Conservation (phyloP, 1,139 yeast species). For the Ogataea hybrid region DNA sequence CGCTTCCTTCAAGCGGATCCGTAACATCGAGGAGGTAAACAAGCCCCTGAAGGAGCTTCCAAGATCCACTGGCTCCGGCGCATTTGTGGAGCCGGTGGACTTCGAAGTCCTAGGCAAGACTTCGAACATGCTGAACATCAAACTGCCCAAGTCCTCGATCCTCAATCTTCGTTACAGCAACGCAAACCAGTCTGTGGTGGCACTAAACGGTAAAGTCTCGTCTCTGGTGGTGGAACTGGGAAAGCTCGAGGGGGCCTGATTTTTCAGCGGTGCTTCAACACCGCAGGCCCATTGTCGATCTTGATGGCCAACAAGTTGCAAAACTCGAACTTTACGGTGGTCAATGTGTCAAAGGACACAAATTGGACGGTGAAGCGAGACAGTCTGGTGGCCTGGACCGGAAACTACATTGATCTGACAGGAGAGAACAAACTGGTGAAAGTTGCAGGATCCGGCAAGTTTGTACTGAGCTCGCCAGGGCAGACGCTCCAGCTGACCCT, state of each 20-base stretch:
- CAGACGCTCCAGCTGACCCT: constrained; percentile 37
- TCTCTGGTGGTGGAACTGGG: constrained; percentile 29
- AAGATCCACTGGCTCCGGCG: constrained; percentile 37
- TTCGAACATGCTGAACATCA: constrained; percentile 42
- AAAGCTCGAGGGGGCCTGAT: constrained; percentile 21
- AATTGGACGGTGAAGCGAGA: constrained; percentile 41
- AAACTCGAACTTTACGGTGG: constrained; percentile 27
- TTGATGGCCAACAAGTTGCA: constrained; percentile 28
- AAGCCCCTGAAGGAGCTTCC: constrained; percentile 28
- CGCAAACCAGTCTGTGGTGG: constrained; percentile 44
- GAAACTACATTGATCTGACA: constrained; percentile 33
- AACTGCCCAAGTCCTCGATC: constrained; percentile 48
- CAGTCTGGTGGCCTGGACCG: constrained; percentile 46
- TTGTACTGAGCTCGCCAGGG: constrained; percentile 40
- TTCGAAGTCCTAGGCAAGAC: constrained; percentile 46
- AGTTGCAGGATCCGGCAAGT: constrained; percentile 39
- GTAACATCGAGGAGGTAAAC: constrained; percentile 14
- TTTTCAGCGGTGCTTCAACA: constrained; percentile 33
- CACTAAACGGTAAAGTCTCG: constrained; percentile 41
- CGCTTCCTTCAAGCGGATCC: constrained; percentile 9
- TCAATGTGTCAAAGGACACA: constrained; percentile 20
- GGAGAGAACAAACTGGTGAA: constrained; percentile 21
- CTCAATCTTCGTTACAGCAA: constrained; percentile 38
- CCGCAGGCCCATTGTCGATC: constrained; percentile 28
- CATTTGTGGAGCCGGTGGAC: constrained; percentile 38